Evolutionary conservation across 228 moss, liverwort and hornwort species (phyloP), one percentile per base, ranked within the genome.

Genomic region (Sphagnum magellanicum): DNA sequence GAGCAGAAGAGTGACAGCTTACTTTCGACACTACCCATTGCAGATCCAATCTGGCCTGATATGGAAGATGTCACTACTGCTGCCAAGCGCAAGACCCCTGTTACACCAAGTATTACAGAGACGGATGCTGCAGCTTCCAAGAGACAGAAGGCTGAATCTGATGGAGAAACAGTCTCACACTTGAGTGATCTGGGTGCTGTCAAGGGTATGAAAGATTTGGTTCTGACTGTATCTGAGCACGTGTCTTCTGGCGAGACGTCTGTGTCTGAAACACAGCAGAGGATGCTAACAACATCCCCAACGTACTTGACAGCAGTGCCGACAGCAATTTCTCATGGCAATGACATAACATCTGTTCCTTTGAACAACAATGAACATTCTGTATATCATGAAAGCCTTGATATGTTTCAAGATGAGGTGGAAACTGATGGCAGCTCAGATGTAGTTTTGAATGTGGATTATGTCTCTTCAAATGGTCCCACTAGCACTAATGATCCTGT

Each of bases 41-140:
- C 83, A 51, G 83, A 80, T 11, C 83, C 79, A 11, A 70, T 80
- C 58, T 84, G 79, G 83, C 83, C 83, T 73, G 83, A 84, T 69
- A 80, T 76, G 71, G 80, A 80, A 48, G 77, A 77, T 55, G 71
- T 74, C 14, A 59, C 8, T 55, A 55, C 79, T 60, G 16, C 16
- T 16, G 70, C 66, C 9, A 84, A 84, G 69, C 83, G 83, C 50
- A 84, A 77, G 67, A 70, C 55, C 12, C 55, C 12, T 8, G 55
- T 66, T 46, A 10, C 47, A 58, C 65, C 72, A 10, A 67, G 77
- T 14, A 72, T 70, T 66, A 15, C 60, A 50, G 50, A 51, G 5
- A 65, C 58, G 0, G 74, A 79, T 17, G 13, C 72, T 13, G 70
- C 77, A 57, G 69, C 64, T 51, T 60, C 64, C n/a, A 83, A 83